A percentile compares a stretch with the other conserved stretches of the same genome.
These are phyloP conservation scores for Babesia caballi DNA, from an alignment of 169 alveolate species.

Conservation along the genomic window DNA sequence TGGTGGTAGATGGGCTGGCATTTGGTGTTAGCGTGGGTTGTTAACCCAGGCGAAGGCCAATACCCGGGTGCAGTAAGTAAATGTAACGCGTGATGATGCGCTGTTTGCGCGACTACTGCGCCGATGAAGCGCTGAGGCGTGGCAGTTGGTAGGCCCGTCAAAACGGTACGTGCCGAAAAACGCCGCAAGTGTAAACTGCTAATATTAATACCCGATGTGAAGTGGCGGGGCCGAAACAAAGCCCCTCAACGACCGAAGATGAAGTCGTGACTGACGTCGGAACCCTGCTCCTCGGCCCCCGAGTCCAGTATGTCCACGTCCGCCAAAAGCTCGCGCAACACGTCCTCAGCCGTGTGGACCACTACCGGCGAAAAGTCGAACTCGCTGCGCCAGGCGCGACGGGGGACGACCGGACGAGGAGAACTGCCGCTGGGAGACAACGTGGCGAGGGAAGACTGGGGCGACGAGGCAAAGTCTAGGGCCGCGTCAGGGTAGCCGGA, in stretches of 20 bases:
- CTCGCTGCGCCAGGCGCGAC: constrained; percentile 21
- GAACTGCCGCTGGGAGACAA: background rate
- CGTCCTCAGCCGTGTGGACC: constrained; percentile 23
- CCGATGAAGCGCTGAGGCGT: too few species aligned
- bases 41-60: too few species aligned
- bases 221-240: too few species aligned
- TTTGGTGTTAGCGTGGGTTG: too few species aligned
- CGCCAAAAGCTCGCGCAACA: constrained; percentile 24
- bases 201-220: too few species aligned
- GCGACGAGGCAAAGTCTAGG: constrained; percentile 3
- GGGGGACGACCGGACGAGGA: background rate
- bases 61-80: too few species aligned
- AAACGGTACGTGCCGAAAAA: too few species aligned
- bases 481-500: background rate
- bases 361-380: constrained; percentile 29
- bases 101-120: too few species aligned
- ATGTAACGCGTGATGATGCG: too few species aligned
- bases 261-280: constrained; percentile 31
- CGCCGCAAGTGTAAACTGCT: too few species aligned
- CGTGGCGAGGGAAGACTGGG: constrained; percentile 1
- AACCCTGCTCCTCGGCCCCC: constrained; percentile 11
- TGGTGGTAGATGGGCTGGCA: too few species aligned
- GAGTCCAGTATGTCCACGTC: constrained; percentile 15
- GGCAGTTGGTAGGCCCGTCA: too few species aligned
- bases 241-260: constrained; percentile 14